These are phyloP conservation scores for Papiliotrema terrestris DNA, from an alignment of 1,284 basidiomycete genomes.

Conservation along the genomic window DNA sequence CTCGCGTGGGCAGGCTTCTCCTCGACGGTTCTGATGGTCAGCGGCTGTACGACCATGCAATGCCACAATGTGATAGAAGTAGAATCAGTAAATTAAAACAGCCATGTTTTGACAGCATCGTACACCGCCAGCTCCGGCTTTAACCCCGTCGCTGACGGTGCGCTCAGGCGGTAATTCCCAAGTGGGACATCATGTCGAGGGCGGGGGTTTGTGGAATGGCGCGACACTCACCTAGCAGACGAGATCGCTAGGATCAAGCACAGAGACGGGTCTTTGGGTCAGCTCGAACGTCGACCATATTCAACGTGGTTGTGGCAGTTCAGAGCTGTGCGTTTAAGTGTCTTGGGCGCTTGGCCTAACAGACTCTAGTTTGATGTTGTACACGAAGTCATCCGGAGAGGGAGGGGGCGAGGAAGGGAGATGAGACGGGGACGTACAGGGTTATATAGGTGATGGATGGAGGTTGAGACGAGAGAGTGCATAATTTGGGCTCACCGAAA, in stretches of 20 bases:
- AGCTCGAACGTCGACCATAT: background rate
- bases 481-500: background rate
- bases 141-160: slow-evolving; percentile 29
- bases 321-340: slow-evolving; percentile 49
- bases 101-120: slow-evolving; percentile 49
- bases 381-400: slow-evolving; percentile 46
- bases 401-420: slow-evolving; percentile 7
- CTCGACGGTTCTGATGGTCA: background rate
- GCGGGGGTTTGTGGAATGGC: background rate
- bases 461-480: background rate
- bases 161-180: slow-evolving; percentile 51
- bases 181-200: slow-evolving; percentile 42
- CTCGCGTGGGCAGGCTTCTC: too few relatives aligned
- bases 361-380: slow-evolving; percentile 51
- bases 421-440: background rate
- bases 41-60: slow-evolving; percentile 8
- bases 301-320: slow-evolving; percentile 9
- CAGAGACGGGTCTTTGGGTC: background rate
- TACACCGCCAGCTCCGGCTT: slow-evolving; percentile 25
- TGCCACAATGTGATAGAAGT: background rate
- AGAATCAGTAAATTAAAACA: slow-evolving; percentile 49
- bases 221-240: background rate
- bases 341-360: slow-evolving; percentile 50
- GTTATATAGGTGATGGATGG: background rate
- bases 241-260: background rate